Evolutionary conservation across 768 basidiomycete species (phyloP).

Genomic region (Wakefieldia striispora): DNA sequence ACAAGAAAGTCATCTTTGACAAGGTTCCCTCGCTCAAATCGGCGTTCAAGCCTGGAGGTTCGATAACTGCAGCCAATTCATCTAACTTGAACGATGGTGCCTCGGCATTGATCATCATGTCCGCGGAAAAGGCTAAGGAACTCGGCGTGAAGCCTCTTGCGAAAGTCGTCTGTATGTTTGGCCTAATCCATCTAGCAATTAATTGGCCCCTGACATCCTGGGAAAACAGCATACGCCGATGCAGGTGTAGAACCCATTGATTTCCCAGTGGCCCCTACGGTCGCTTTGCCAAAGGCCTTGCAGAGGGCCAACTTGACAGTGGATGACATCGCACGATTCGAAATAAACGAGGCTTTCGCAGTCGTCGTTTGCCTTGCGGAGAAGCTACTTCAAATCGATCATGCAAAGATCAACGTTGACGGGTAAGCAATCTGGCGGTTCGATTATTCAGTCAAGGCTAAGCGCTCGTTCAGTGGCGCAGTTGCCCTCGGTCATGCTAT

Average conservation of each 20-base stretch:
- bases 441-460: slow-evolving; percentile 6
- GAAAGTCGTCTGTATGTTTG: slow-evolving; percentile 80
- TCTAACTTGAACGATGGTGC: slow-evolving; percentile 95
- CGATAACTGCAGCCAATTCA: slow-evolving; percentile 96
- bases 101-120: slow-evolving; percentile 92
- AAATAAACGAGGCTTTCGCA: slow-evolving; percentile 98
- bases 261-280: slow-evolving; percentile 93
- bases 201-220: slow-evolving; percentile 4
- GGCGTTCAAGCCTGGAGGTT: slow-evolving; percentile 86
- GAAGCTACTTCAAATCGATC: slow-evolving; percentile 80
- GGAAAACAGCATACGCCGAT: slow-evolving; percentile 82
- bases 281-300: slow-evolving; percentile 86
- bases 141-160: slow-evolving; percentile 92
- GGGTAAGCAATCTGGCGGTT: slow-evolving; percentile 50
- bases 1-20: slow-evolving; percentile 93
- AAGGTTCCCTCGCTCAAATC: slow-evolving; percentile 88
- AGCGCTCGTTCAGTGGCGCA: slow-evolving; percentile 66
- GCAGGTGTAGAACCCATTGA: slow-evolving; percentile 95
- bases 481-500: slow-evolving; percentile 96
- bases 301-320: slow-evolving; percentile 80
- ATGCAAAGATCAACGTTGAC: slow-evolving; percentile 86
- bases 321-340: slow-evolving; percentile 87
- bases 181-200: background rate
- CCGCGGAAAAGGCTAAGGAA: slow-evolving; percentile 88
- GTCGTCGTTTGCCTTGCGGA: slow-evolving; percentile 90